Base-by-base conservation (phyloP, 2,329 filamentous ascomycete species). In the Capronia coronata region DNA sequence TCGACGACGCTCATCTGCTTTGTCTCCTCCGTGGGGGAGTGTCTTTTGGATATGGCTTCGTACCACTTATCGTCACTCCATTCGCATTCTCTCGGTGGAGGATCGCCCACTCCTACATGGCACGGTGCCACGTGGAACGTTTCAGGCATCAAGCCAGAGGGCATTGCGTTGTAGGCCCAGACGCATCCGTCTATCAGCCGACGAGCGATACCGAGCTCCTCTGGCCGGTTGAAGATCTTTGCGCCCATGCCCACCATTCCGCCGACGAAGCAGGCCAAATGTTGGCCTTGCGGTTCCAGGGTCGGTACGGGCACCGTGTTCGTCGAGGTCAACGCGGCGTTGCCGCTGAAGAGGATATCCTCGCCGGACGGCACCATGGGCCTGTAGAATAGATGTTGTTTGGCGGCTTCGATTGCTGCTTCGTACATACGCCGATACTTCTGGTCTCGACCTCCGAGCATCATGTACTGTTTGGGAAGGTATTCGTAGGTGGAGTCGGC, bases 351-450 rank as follows among this genome's bases (percentile, higher is more conserved):
- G 7, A 93, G 74, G n/a, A 93, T 78, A 52, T 91, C 79, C 44
- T 78, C 78, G 46, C 78, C 72, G 23, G 78, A 76, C 5, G 80
- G 77, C 16, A 81, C 77, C 79, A 93, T 84, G 0, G 89, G 88
- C 3, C 84, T 78, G 68, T 80, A 94, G 49, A 94, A 78, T 8
- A 94, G 74, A 65, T 86, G 77, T 56, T 87, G 75, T 57, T 85
- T 84, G 29, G 84, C 79, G 0, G 80, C 80, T 3, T 83, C 78
- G 23, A 83, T 77, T 2, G 81, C 77, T 49, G 78, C 78, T 50
- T 83, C 74, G 63, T 94, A 88, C 68, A 94, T 77, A 16, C 75
- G 76, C 53, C 76, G 73, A 65, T 94, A 94, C 63, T 60, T 56
- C 23, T 47, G 32, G 55, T 83, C 79, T 1, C 82, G 73, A 1